phyloP scores from a whole-genome alignment of 2,329 filamentous ascomycete genomes.

The Microdochium trichocladiopsis region DNA sequence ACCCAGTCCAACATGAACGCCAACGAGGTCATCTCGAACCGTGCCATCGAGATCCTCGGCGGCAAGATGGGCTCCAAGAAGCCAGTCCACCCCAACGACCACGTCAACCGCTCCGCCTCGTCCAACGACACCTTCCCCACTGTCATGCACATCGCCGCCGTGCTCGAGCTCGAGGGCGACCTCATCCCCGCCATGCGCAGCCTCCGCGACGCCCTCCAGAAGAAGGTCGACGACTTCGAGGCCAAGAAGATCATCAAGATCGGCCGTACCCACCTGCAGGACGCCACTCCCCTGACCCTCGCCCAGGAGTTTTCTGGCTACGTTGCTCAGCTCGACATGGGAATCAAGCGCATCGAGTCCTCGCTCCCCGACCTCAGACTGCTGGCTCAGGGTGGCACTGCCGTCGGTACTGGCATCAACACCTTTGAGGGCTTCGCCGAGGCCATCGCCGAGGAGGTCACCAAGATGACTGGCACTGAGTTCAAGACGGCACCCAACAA shows the following conservation, averaged over 20 bases:
- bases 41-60: conserved; percentile 94
- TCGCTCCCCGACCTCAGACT: conserved; percentile 77
- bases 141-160: conserved; percentile 98
- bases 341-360: conserved; percentile 79
- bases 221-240: conserved; percentile 84
- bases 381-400: conserved; percentile 91
- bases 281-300: conserved; percentile 90
- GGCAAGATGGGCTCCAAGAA: conserved; percentile 94
- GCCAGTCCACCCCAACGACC: conserved; percentile 98
- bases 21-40: conserved; percentile 99
- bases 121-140: conserved; percentile 99
- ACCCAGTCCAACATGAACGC: conserved; percentile 99
- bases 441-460: conserved; percentile 84
- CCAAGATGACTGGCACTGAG: conserved; percentile 83
- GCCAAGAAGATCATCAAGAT: conserved; percentile 94
- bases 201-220: conserved; percentile 76
- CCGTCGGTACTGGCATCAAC: conserved; percentile 95
- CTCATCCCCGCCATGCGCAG: conserved; percentile 77
- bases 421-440: conserved; percentile 95
- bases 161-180: conserved; percentile 82
- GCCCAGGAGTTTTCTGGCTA: conserved; percentile 98
- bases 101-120: conserved; percentile 98
- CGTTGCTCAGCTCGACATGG: conserved; percentile 86
- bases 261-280: conserved; percentile 92
- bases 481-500: conserved; percentile 99